A percentile compares a stretch with the other conserved stretches of the same genome.
Evolutionary conservation across 306 rosid species (phyloP).

Genomic region (Nissolia schottii): DNA sequence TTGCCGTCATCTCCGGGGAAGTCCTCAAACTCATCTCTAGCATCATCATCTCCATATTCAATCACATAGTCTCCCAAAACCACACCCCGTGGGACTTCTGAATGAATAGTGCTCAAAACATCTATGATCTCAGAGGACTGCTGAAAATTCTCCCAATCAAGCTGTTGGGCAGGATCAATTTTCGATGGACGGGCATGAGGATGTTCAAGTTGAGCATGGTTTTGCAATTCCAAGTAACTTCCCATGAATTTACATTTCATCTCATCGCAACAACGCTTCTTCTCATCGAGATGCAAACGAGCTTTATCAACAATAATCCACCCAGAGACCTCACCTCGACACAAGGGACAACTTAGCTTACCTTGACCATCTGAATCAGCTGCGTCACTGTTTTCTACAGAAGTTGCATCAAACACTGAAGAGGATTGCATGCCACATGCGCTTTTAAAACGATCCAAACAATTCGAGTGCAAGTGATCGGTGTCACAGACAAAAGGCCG

Average conservation of each 20-base stretch:
- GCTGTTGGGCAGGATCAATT: conserved; percentile 90
- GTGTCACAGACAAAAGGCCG: conserved; percentile 91
- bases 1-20: conserved; percentile 79
- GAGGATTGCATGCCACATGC: conserved; percentile 57
- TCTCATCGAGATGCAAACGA: conserved; percentile 65
- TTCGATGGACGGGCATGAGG: conserved; percentile 88
- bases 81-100: conserved; percentile 87
- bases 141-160: conserved; percentile 98
- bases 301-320: conserved; percentile 73
- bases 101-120: conserved; percentile 93
- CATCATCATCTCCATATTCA: conserved; percentile 86
- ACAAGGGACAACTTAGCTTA: conserved; percentile 79
- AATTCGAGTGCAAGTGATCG: conserved; percentile 78
- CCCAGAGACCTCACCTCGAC: conserved; percentile 89
- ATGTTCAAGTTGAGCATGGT: conserved; percentile 78
- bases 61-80: conserved; percentile 94
- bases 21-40: conserved; percentile 81
- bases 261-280: conserved; percentile 86
- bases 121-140: conserved; percentile 94
- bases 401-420: conserved; percentile 34
- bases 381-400: conserved; percentile 35
- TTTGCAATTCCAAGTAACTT: conserved; percentile 66
- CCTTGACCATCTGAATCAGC: conserved; percentile 38
- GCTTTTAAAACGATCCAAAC: conserved; percentile 83
- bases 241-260: conserved; percentile 65